Conservation (phyloP, 2,329 filamentous ascomycete genomes). For the Albifimbria verrucaria region DNA sequence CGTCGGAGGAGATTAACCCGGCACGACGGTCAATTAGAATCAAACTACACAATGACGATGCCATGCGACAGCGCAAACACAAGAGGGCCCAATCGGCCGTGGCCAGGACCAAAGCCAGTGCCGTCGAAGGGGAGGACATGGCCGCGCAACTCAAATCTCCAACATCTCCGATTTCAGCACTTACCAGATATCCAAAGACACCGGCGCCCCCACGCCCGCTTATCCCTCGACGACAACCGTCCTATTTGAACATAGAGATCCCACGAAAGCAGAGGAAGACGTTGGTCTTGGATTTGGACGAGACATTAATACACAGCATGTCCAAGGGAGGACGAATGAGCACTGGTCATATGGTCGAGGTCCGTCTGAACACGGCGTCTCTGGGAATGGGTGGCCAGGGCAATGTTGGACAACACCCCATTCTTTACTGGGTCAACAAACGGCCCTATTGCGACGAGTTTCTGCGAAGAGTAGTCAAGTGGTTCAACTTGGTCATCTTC, state of each 20-base stretch:
- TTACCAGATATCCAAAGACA: slow-evolving; percentile 88
- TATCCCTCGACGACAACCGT: slow-evolving; percentile 84
- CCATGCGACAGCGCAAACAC: slow-evolving; percentile 68
- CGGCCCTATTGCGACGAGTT: slow-evolving; percentile 97
- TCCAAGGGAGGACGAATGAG: slow-evolving; percentile 95
- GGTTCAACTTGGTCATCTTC: slow-evolving; percentile 97
- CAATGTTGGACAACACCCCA: slow-evolving; percentile 76
- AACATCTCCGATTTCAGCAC: slow-evolving; percentile 71
- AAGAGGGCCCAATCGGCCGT: slow-evolving; percentile 55
- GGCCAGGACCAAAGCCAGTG: slow-evolving; percentile 37
- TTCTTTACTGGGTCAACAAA: slow-evolving; percentile 98
- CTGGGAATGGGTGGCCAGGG: slow-evolving; percentile 68
- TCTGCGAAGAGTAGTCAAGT: slow-evolving; percentile 85
- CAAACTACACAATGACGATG: slow-evolving; percentile 80
- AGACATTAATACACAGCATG: slow-evolving; percentile 97
- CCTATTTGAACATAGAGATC: slow-evolving; percentile 67
- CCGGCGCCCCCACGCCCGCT: slow-evolving; percentile 86
- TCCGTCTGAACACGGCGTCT: slow-evolving; percentile 74
- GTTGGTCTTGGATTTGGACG: slow-evolving; percentile 90
- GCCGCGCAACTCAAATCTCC: slow-evolving; percentile 90
- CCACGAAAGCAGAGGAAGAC: slow-evolving; percentile 75
- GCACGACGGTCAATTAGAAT: slow-evolving; percentile 82
- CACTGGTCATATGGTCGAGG: slow-evolving; percentile 98
- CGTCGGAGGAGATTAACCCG: slow-evolving; percentile 60
- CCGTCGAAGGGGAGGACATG: slow-evolving; percentile 44